Percentiles rank a stretch among this genome's conserved stretches.
These are phyloP conservation scores for Cornus kousa DNA, from an alignment of 148 eudicot genomes.

Conservation along the genomic window DNA sequence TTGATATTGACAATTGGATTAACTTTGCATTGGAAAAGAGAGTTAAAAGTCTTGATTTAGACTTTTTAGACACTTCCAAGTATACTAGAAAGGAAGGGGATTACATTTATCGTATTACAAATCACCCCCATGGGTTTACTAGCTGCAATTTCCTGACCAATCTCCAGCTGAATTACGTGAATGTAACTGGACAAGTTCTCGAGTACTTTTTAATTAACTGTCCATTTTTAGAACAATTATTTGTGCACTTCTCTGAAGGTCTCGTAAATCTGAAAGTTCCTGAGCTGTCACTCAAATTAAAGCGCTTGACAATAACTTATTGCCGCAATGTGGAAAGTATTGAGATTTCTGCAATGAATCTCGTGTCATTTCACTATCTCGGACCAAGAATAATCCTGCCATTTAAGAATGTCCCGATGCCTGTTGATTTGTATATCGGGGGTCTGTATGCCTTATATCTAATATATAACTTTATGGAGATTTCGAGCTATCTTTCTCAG, in stretches of 20 bases:
- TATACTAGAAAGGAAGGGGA: too few relatives aligned
- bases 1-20: not conserved
- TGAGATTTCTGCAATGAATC: constrained; percentile 5
- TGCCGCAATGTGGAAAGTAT: not conserved
- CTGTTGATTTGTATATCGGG: not conserved
- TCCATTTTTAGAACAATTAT: not conserved
- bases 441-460: too few relatives aligned
- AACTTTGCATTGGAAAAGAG: constrained; percentile 1
- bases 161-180: not conserved
- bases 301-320: not conserved
- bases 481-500: not conserved
- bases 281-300: not conserved
- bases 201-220: too few relatives aligned
- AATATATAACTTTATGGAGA: not conserved
- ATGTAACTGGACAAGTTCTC: not conserved
- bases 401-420: not conserved
- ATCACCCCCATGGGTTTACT: not conserved
- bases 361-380: not conserved
- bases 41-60: constrained; percentile 1
- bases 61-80: not conserved
- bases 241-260: not conserved
- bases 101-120: too few relatives aligned
- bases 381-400: not conserved
- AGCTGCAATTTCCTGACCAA: not conserved
- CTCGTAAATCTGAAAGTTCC: not conserved